Percentiles rank a stretch among this genome's conserved stretches.
Evolutionary conservation across 805 yeast species (phyloP).

Genomic region (Metschnikowia sp.): DNA sequence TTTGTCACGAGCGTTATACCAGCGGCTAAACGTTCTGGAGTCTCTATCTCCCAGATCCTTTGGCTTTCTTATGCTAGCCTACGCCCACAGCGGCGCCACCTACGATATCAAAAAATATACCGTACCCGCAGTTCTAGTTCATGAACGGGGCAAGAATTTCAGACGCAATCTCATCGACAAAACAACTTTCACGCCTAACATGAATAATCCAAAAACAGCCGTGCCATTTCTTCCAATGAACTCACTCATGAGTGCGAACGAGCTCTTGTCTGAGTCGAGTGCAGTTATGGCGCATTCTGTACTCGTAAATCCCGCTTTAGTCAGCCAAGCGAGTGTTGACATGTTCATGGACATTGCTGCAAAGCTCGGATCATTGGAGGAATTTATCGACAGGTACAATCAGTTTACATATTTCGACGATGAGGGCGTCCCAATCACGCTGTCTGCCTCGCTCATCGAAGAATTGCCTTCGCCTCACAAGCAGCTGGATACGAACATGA

Average conservation of each 20-base stretch:
- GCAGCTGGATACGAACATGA: not conserved
- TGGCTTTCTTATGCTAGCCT: slow-evolving; percentile 47
- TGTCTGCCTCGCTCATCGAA: not conserved
- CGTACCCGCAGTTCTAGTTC: slow-evolving; percentile 29
- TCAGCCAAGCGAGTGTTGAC: slow-evolving; percentile 44
- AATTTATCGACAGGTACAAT: slow-evolving; percentile 33
- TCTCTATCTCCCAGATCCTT: slow-evolving; percentile 39
- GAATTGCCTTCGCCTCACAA: not conserved
- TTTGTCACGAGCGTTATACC: slow-evolving; percentile 65
- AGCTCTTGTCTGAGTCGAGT: slow-evolving; percentile 66
- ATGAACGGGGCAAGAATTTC: slow-evolving; percentile 45
- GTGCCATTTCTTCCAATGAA: slow-evolving; percentile 73
- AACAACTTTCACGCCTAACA: slow-evolving; percentile 29
- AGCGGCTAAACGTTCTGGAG: slow-evolving; percentile 37
- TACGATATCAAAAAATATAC: slow-evolving; percentile 14
- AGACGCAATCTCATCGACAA: slow-evolving; percentile 45
- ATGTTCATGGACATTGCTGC: slow-evolving; percentile 51
- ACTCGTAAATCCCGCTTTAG: slow-evolving; percentile 38
- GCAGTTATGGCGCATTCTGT: slow-evolving; percentile 68
- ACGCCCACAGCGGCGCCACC: slow-evolving; percentile 35
- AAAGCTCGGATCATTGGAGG: slow-evolving; percentile 29
- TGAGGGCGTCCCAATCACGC: slow-evolving; percentile 4
- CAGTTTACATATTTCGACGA: slow-evolving; percentile 27
- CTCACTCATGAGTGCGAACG: slow-evolving; percentile 34
- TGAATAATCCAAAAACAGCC: slow-evolving; percentile 12